phyloP scores from a whole-genome alignment of 495 filamentous ascomycete species.

The Neurospora sp. region DNA sequence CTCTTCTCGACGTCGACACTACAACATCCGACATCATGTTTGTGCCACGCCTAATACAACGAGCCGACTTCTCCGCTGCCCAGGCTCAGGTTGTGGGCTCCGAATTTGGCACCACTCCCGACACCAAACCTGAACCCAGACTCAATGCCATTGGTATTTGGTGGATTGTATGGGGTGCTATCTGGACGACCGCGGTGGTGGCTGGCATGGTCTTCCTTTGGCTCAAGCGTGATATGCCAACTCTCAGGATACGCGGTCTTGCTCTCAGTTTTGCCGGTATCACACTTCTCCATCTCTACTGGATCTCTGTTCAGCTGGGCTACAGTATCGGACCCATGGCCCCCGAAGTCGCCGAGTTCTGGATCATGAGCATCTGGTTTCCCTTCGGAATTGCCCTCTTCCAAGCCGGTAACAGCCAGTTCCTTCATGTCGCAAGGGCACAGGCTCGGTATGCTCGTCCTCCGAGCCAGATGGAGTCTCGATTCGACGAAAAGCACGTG shows the following conservation, averaged over 20 bases:
- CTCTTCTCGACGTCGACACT: neutral
- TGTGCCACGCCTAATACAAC: constrained; percentile 8
- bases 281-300: constrained; percentile 55
- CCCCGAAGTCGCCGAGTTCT: constrained; percentile 46
- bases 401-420: constrained; percentile 57
- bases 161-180: constrained; percentile 27
- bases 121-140: constrained; percentile 15
- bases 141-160: constrained; percentile 20
- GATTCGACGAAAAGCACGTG: constrained; percentile 18
- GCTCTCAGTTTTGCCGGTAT: constrained; percentile 49
- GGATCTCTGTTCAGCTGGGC: constrained; percentile 47
- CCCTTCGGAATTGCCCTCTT: constrained; percentile 64
- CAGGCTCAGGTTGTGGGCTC: constrained; percentile 13
- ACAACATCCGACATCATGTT: constrained; percentile 13
- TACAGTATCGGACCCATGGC: constrained; percentile 50
- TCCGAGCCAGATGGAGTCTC: constrained; percentile 12
- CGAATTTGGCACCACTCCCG: constrained; percentile 22
- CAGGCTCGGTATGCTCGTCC: constrained; percentile 34
- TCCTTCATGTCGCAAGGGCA: constrained; percentile 51
- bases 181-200: constrained; percentile 48
- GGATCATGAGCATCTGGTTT: constrained; percentile 65
- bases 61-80: neutral
- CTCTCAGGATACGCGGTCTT: constrained; percentile 55
- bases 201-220: constrained; percentile 46
- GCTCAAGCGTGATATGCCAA: constrained; percentile 43